Percentiles rank a stretch among this genome's conserved stretches.
phyloP scores from a whole-genome alignment of 495 filamentous ascomycete species.

The Tuber magnatum region DNA sequence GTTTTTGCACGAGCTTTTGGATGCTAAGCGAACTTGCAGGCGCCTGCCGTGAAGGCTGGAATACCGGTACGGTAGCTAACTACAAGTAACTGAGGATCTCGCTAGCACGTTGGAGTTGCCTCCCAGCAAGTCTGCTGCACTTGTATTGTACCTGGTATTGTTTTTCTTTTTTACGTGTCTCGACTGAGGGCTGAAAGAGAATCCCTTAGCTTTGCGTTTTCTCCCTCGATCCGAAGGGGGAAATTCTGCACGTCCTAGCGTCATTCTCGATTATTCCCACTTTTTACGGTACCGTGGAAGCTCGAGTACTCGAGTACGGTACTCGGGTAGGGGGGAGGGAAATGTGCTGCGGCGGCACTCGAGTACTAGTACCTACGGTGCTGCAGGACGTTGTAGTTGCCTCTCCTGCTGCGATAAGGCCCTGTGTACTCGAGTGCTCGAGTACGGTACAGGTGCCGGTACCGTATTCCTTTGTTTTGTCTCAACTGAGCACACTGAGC shows the following conservation, averaged over 20 bases:
- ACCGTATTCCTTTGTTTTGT: not conserved
- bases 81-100: not conserved
- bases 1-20: not conserved
- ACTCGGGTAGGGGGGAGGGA: no score
- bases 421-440: not conserved
- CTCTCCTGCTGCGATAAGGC: not conserved
- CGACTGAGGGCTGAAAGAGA: not conserved
- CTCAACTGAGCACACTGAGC: not conserved
- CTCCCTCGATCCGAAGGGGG: not conserved
- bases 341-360: not conserved
- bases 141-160: no score
- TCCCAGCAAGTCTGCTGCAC: not conserved
- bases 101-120: not conserved
- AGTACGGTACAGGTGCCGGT: no score
- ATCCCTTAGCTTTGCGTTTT: not conserved
- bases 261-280: not conserved
- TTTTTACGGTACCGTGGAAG: not conserved
- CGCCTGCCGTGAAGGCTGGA: not conserved
- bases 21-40: not conserved
- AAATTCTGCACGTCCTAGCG: not conserved
- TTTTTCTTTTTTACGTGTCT: slow-evolving; percentile 1
- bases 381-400: not conserved
- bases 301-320: no score
- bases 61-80: no score
- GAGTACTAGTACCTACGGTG: no score